A percentile compares a stretch with the other conserved stretches of the same genome.
These are phyloP conservation scores for Tuber microsphaerosporum DNA, from an alignment of 495 filamentous ascomycete species.

Conservation along the genomic window DNA sequence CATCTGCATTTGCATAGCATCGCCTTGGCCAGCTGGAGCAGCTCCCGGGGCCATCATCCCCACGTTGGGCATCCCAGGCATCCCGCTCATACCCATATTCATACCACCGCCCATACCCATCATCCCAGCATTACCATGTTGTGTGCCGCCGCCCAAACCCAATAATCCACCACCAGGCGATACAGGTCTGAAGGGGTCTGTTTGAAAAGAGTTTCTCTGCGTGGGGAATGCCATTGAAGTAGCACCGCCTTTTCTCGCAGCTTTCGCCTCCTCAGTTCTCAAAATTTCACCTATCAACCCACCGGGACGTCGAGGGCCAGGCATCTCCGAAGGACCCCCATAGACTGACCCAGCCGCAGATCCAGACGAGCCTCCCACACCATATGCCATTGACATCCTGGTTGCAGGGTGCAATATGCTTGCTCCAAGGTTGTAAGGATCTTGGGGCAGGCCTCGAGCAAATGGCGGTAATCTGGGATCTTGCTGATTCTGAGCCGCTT, in stretches of 20 bases:
- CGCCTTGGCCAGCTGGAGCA: slow-evolving; percentile 52
- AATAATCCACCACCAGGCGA: slow-evolving; percentile 43
- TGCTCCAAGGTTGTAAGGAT: slow-evolving; percentile 76
- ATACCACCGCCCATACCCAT: slow-evolving; percentile 42
- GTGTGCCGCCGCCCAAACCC: slow-evolving; percentile 41
- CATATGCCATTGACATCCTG: slow-evolving; percentile 69
- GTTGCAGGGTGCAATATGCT: slow-evolving; percentile 66
- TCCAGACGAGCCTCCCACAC: slow-evolving; percentile 55
- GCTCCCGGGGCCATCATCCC: slow-evolving; percentile 42
- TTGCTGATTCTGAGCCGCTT: slow-evolving; percentile 40
- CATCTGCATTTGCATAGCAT: slow-evolving; percentile 75
- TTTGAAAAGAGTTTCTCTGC: slow-evolving; percentile 33
- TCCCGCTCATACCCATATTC: slow-evolving; percentile 41
- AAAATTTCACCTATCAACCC: slow-evolving; percentile 90
- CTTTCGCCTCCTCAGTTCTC: slow-evolving; percentile 43
- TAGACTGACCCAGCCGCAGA: slow-evolving; percentile 44
- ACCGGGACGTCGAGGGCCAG: slow-evolving; percentile 49
- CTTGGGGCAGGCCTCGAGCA: slow-evolving; percentile 74
- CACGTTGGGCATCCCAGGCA: slow-evolving; percentile 41
- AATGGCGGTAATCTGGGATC: slow-evolving; percentile 64
- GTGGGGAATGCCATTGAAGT: slow-evolving; percentile 24
- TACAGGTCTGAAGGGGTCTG: slow-evolving; percentile 41
- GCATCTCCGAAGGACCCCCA: slow-evolving; percentile 43
- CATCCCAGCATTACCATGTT: slow-evolving; percentile 47
- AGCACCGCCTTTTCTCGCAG: slow-evolving; percentile 30